Base-by-base conservation (phyloP, 768 basidiomycete genomes). In the Coprinopsis cinerea region DNA sequence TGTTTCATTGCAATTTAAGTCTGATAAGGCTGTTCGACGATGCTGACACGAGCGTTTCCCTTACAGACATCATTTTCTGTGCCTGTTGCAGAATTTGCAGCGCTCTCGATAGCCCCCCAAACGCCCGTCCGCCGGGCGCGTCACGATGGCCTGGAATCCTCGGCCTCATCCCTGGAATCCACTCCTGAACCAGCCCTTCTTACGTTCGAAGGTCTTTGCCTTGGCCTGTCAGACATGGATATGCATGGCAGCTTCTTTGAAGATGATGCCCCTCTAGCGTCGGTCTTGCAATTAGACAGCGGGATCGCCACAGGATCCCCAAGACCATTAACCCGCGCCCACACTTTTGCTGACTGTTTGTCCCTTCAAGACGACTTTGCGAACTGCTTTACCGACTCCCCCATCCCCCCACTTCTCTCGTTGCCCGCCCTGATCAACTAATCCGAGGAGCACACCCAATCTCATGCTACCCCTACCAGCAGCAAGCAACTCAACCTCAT, bases 141-240 rank as follows among this genome's bases (percentile, higher is more conserved):
- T 55, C 66, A 67, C 45, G 68, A 70, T 54, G 59, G 63, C 37
- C 70, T 68, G 20, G 69, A 76, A 55, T 74, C 76, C 4, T 72
- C 79, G 10, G 62, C 68, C 25, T 78, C 77, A 6, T 82, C 79
- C 7, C 55, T 76, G 39, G 77, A 81, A 55, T 82, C 82, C n/a
- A 76, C 78, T 2, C 79, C 79, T 17, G 79, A 80, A 57, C 49
- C 71, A 3, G 39, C 62, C 10, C 63, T 67, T 45, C 59, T 65
- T 14, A 62, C 67, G 14, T 64, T 77, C 41, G 74, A 74, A 26
- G 65, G 63, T 43, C 47, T 72, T 42, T 69, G 67, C 51, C 61
- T 72, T 36, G 65, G 59, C 45, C 54, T 72, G 30, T 62, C 64
- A 37, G 67, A 71, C 60, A 49, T 74, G 24, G 63, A 68, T 55